These are phyloP conservation scores for Strobilomyces dryophilus DNA, from an alignment of 768 basidiomycete genomes.

Conservation along the genomic window DNA sequence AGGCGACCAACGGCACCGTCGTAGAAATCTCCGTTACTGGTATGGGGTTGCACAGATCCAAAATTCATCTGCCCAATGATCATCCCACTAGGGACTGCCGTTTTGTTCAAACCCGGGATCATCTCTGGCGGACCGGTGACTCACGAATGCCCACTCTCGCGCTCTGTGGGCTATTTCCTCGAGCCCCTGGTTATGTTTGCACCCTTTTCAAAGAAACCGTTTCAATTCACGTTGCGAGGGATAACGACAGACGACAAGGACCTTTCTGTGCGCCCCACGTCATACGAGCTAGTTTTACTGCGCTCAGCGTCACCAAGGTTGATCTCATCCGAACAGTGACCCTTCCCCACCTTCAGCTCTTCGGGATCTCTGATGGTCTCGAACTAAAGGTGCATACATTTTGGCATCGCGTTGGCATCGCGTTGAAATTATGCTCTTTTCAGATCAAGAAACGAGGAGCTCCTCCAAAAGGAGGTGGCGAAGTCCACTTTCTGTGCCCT, in stretches of 20 bases:
- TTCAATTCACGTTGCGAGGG: conserved; percentile 78
- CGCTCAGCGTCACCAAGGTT: conserved; percentile 44
- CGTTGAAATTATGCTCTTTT: not conserved
- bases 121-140: conserved; percentile 76
- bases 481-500: conserved; percentile 91
- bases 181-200: conserved; percentile 89
- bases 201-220: conserved; percentile 85
- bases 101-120: conserved; percentile 90
- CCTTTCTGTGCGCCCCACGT: conserved; percentile 62
- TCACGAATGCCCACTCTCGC: conserved; percentile 86
- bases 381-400: conserved; percentile 67
- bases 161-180: conserved; percentile 91
- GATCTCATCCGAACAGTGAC: conserved; percentile 89
- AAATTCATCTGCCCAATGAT: not conserved
- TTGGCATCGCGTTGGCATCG: not conserved
- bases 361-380: conserved; percentile 85
- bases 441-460: conserved; percentile 95
- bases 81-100: conserved; percentile 65
- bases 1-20: conserved; percentile 87
- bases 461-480: conserved; percentile 87
- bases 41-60: conserved; percentile 29
- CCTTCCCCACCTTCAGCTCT: conserved; percentile 83
- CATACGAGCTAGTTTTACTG: conserved; percentile 10
- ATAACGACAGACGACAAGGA: conserved; percentile 93
- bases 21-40: conserved; percentile 97